These are phyloP conservation scores for Dactylellina sp. DNA, from an alignment of 2,329 filamentous ascomycete genomes.

Conservation along the genomic window DNA sequence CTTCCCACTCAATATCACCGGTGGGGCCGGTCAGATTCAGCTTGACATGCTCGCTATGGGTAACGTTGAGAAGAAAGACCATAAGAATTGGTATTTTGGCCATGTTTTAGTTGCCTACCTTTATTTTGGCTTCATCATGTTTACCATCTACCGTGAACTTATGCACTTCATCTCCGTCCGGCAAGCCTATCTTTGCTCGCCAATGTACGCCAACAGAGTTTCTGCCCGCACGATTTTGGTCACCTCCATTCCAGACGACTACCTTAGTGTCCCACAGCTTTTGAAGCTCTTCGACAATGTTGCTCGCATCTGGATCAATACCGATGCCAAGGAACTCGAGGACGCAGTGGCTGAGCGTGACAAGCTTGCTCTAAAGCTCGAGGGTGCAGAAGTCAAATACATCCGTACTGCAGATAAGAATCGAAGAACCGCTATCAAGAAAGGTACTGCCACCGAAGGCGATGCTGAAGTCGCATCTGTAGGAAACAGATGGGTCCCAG, in stretches of 20 bases:
- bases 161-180: constrained; percentile 93
- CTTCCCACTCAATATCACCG: constrained; percentile 89
- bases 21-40: constrained; percentile 73
- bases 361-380: constrained; percentile 81
- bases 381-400: constrained; percentile 86
- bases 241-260: constrained; percentile 81
- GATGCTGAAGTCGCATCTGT: constrained; percentile 71
- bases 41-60: constrained; percentile 83
- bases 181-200: constrained; percentile 89
- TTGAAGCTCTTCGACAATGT: constrained; percentile 84
- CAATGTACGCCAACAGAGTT: constrained; percentile 83
- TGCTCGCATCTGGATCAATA: constrained; percentile 84
- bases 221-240: constrained; percentile 92
- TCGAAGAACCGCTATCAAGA: constrained; percentile 69
- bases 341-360: constrained; percentile 85
- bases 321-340: constrained; percentile 80
- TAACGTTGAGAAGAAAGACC: constrained; percentile 73
- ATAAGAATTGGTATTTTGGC: constrained; percentile 79
- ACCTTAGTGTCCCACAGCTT: constrained; percentile 80
- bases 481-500: constrained; percentile 79
- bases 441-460: constrained; percentile 63
- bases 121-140: constrained; percentile 89
- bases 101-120: constrained; percentile 84
- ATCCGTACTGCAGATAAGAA: constrained; percentile 82
- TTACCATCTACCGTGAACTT: constrained; percentile 85